Evolutionary conservation across 345 rosid species (phyloP), one percentile per base, ranked within the genome.

Genomic region (Salix exigua): DNA sequence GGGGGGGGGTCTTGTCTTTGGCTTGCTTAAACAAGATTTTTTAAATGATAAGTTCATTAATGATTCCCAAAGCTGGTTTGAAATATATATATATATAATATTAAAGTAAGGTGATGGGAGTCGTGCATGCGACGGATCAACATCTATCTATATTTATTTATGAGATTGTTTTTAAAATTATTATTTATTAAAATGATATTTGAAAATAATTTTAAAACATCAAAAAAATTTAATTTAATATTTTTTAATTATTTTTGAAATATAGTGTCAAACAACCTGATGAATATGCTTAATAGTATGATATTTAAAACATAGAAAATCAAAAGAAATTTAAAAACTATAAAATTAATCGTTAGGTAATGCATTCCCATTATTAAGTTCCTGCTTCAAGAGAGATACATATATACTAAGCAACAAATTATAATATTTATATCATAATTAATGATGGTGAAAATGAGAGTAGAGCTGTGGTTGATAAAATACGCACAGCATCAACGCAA

Each of bases 111-210:
- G 76, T 65, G 23, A 42, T 77, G 88, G 88, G 86, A 84, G 61
- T 84, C 86, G 90, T 90, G 89, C 71, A 82, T 70, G 71, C 78
- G 78, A 87, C 87, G 88, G 87, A 84, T 84, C 79, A 71, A 31
- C 33, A 4, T 31, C 33, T 5, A 31, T 31, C 4, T 31, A 31
- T 31, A 0, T 31, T 31, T 31, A 4, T 31, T 31, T 0, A 31
- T 31, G 0, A 31, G 5, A 31, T 31, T 31, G 5, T 31, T 31
- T 31, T 31, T 31, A 31, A 31, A 31, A 31, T 0, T 31, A 31
- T 31, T 31, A 4, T 31, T 31, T 31, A 31, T 31, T 31, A 4
- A 31, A 31, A 31, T 31, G 33, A 31, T 31, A 31, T 31, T 31
- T 31, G 5, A 31, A 31, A 31, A 31, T 31, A 31, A 31, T 31